A percentile compares a stretch with the other conserved stretches of the same genome.
These are phyloP conservation scores for Aspergillus saccharolyticus DNA, from an alignment of 495 filamentous ascomycete genomes.

Conservation along the genomic window DNA sequence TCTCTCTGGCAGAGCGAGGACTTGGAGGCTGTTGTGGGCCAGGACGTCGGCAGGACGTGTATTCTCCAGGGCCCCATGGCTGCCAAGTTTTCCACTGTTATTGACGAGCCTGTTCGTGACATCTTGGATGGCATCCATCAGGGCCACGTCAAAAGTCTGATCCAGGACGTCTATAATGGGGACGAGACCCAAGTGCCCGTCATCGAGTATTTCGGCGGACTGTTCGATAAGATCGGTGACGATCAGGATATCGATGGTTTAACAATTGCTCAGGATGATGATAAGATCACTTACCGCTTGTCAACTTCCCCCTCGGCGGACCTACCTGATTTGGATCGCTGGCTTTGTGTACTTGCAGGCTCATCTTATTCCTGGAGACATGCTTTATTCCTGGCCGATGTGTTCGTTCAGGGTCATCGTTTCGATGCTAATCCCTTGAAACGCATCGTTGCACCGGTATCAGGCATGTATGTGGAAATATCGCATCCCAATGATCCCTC, in stretches of 20 bases:
- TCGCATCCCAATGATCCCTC: slow-evolving; percentile 67
- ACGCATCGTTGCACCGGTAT: slow-evolving; percentile 77
- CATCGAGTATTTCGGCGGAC: slow-evolving; percentile 92
- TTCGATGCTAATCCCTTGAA: slow-evolving; percentile 96
- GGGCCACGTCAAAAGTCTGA: slow-evolving; percentile 72
- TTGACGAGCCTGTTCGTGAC: slow-evolving; percentile 90
- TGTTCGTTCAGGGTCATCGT: slow-evolving; percentile 90
- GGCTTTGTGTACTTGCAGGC: slow-evolving; percentile 88
- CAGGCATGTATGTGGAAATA: slow-evolving; percentile 86
- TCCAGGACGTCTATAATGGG: slow-evolving; percentile 72
- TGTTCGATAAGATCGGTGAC: slow-evolving; percentile 51
- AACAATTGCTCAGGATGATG: slow-evolving; percentile 64
- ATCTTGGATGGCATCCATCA: slow-evolving; percentile 88
- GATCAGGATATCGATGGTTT: slow-evolving; percentile 74
- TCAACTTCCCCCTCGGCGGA: slow-evolving; percentile 62
- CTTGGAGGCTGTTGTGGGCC: slow-evolving; percentile 87
- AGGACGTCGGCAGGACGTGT: slow-evolving; percentile 91
- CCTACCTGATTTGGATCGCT: slow-evolving; percentile 73
- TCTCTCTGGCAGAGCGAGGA: slow-evolving; percentile 99
- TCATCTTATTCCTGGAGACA: slow-evolving; percentile 81
- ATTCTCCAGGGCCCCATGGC: slow-evolving; percentile 95
- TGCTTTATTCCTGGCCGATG: slow-evolving; percentile 94
- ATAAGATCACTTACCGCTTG: slow-evolving; percentile 76
- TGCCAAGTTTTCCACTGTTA: slow-evolving; percentile 77
- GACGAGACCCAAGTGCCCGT: slow-evolving; percentile 71